A percentile compares a stretch with the other conserved stretches of the same genome.
Evolutionary conservation across 2,329 filamentous ascomycete genomes (phyloP).

Genomic region (Fusarium nodosum): DNA sequence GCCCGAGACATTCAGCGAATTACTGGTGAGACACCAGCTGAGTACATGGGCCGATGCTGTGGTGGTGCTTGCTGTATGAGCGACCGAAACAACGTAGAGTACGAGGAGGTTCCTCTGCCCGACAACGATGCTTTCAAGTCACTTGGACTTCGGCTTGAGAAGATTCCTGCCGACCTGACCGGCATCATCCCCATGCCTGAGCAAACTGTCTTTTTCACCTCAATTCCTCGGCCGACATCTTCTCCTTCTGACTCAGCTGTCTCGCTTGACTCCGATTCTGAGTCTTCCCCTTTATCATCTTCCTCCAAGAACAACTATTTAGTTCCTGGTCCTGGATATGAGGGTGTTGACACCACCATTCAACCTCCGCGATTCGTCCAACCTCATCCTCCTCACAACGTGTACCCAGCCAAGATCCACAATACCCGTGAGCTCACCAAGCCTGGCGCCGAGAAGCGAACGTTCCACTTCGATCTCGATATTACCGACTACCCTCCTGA

Average conservation of each 20-base stretch:
- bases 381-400: constrained; percentile 92
- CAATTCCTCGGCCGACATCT: constrained; percentile 60
- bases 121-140: constrained; percentile 88
- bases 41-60: constrained; percentile 73
- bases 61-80: constrained; percentile 75
- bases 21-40: constrained; percentile 73
- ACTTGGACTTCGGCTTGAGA: constrained; percentile 80
- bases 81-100: constrained; percentile 62
- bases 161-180: constrained; percentile 80
- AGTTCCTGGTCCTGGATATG: constrained; percentile 55
- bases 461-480: constrained; percentile 97
- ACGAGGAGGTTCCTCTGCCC: constrained; percentile 70
- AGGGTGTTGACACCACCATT: constrained; percentile 67
- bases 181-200: constrained; percentile 79
- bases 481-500: constrained; percentile 94
- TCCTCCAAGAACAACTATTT: constrained; percentile 37
- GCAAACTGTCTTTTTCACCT: constrained; percentile 78
- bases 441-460: constrained; percentile 92
- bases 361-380: constrained; percentile 92
- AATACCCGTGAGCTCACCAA: constrained; percentile 88
- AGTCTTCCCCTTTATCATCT: constrained; percentile 34
- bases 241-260: constrained; percentile 64
- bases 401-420: constrained; percentile 90
- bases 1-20: constrained; percentile 73
- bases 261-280: constrained; percentile 57